A percentile compares a stretch with the other conserved stretches of the same genome.
phyloP scores from a whole-genome alignment of 2,329 filamentous ascomycete genomes.

The Ophiostoma populinum region DNA sequence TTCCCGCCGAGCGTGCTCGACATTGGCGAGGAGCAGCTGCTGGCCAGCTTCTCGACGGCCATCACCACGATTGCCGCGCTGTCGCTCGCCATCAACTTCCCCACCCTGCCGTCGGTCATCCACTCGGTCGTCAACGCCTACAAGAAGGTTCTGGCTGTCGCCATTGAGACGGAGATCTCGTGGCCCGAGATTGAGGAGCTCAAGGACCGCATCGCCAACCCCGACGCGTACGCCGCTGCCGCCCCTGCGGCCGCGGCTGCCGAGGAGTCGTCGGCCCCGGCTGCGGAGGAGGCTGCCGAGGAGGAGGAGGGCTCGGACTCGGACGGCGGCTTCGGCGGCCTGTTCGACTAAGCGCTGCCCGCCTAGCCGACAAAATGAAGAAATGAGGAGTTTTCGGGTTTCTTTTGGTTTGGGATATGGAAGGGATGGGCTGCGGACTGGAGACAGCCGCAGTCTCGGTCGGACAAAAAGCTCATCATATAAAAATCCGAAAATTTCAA shows the following conservation, averaged over 20 bases:
- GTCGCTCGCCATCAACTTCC: constrained; percentile 87
- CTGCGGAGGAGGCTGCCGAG: constrained; percentile 48
- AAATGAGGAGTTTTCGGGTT: constrained; percentile 1
- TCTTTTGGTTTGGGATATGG: constrained; percentile 1
- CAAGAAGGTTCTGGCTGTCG: constrained; percentile 90
- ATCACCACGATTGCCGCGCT: constrained; percentile 77
- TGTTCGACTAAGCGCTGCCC: constrained; percentile 31
- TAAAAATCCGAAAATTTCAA: constrained; percentile 6
- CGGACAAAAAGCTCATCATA: constrained; percentile 6
- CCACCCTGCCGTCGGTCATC: constrained; percentile 86
- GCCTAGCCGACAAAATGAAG: background rate
- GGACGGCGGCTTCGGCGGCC: constrained; percentile 55
- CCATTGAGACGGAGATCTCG: constrained; percentile 75
- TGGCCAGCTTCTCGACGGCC: constrained; percentile 63
- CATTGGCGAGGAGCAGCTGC: constrained; percentile 86
- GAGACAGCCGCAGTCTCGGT: background rate
- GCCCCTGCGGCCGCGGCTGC: constrained; percentile 49
- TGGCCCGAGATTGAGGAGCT: constrained; percentile 95
- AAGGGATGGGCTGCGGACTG: background rate
- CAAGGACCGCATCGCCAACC: constrained; percentile 99
- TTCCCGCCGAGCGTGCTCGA: constrained; percentile 79
- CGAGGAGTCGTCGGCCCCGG: constrained; percentile 39
- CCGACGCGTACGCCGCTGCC: constrained; percentile 80
- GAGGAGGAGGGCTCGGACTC: constrained; percentile 54
- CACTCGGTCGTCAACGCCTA: constrained; percentile 95